phyloP scores from a whole-genome alignment of 306 rosid species.

The Inga laurina region DNA sequence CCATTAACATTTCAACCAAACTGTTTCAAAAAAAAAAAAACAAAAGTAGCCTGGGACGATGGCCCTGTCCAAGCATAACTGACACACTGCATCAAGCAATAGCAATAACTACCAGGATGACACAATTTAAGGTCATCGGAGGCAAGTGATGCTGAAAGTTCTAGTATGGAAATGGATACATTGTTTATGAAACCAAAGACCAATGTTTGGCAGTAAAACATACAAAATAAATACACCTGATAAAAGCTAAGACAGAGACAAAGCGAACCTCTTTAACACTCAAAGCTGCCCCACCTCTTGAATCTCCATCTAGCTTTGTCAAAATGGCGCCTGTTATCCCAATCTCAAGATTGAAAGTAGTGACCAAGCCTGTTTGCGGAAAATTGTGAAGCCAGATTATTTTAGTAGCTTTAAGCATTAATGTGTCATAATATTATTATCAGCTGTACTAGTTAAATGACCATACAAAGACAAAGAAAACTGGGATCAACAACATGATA shows the following conservation, averaged over 20 bases:
- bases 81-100: constrained; percentile 15
- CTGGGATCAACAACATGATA: constrained; percentile 15
- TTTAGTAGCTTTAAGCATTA: not conserved
- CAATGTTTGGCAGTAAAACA: not conserved
- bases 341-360: constrained; percentile 93
- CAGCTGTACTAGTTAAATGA: not conserved
- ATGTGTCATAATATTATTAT: constrained; percentile 4
- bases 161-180: constrained; percentile 5
- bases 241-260: constrained; percentile 21
- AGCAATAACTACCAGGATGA: constrained; percentile 21
- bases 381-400: constrained; percentile 29
- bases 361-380: constrained; percentile 74
- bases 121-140: constrained; percentile 1
- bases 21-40: not conserved
- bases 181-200: constrained; percentile 18
- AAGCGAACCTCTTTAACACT: constrained; percentile 90
- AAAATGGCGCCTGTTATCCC: constrained; percentile 99
- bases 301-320: constrained; percentile 98
- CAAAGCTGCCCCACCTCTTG: constrained; percentile 99
- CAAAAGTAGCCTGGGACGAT: not conserved
- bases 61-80: not conserved
- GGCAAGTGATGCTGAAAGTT: constrained; percentile 18
- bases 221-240: constrained; percentile 23
- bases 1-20: constrained; percentile 3
- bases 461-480: constrained; percentile 6